These are phyloP conservation scores for Larix kaempferi DNA, from an alignment of 75 land plant species.

Conservation along the genomic window DNA sequence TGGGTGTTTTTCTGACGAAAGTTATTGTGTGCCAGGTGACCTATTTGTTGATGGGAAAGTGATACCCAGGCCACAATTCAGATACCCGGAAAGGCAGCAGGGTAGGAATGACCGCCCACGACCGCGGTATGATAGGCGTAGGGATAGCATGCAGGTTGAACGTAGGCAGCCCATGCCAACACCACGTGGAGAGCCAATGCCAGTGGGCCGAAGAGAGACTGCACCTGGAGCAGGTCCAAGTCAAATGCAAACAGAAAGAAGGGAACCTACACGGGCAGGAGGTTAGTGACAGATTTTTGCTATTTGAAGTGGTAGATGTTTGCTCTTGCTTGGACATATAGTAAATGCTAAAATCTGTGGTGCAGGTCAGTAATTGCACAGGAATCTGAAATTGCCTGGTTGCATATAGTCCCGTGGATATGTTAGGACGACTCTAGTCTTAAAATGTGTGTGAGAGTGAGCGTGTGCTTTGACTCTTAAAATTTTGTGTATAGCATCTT, in stretches of 20 bases:
- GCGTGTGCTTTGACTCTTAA: too few species aligned
- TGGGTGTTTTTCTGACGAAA: neutral
- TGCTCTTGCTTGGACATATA: neutral
- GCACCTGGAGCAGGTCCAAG: neutral
- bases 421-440: neutral
- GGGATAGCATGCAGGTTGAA: constrained; percentile 40
- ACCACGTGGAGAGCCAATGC: constrained; percentile 5
- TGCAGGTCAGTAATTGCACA: neutral
- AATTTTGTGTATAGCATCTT: too few species aligned
- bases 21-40: constrained; percentile 39
- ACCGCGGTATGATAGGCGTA: constrained; percentile 53
- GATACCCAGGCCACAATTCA: constrained; percentile 64
- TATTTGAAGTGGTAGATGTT: neutral
- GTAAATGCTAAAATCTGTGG: neutral
- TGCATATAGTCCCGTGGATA: neutral
- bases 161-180: constrained; percentile 32
- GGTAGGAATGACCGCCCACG: constrained; percentile 29
- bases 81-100: constrained; percentile 34
- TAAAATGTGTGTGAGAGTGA: neutral
- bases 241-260: neutral
- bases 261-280: neutral
- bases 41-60: constrained; percentile 70
- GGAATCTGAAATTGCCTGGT: neutral
- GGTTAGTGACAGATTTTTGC: neutral
- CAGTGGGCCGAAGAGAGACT: neutral